phyloP scores from a whole-genome alignment of 257 asterid genomes.

The Solanum paucissectum region DNA sequence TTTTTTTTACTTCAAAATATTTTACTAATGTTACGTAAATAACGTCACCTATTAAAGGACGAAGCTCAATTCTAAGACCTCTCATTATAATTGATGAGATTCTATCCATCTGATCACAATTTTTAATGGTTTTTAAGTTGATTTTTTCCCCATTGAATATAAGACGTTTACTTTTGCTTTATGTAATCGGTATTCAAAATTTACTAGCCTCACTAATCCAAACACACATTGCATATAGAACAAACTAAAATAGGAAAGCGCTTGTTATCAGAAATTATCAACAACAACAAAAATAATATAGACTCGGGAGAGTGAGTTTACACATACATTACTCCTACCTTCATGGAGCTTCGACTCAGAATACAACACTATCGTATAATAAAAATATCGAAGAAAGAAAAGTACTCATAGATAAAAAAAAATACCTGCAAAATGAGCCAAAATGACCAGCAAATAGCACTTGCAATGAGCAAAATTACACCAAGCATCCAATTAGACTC shows the following conservation, averaged over 20 bases:
- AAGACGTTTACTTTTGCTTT: not conserved
- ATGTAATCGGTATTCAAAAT: not conserved
- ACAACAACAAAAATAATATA: not conserved
- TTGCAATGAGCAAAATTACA: constrained; percentile 41
- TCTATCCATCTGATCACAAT: not conserved
- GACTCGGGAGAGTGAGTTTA: not conserved
- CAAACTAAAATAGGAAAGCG: not conserved
- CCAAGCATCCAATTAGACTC: constrained; percentile 46
- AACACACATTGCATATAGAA: not conserved
- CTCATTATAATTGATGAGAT: not conserved
- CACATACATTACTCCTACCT: not conserved
- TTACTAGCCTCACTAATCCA: not conserved
- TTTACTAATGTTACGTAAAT: not conserved
- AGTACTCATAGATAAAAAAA: not conserved
- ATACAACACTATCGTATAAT: not conserved
- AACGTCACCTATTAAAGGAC: not conserved
- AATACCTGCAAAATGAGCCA: constrained; percentile 42
- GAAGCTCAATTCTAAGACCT: not conserved
- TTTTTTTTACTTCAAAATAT: no score
- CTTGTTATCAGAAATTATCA: not conserved
- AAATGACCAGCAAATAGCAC: constrained; percentile 47
- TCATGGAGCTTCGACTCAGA: accelerated
- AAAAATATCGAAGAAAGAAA: not conserved
- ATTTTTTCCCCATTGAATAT: not conserved
- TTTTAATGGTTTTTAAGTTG: not conserved